These are phyloP conservation scores for Climacium dendroides DNA, from an alignment of 225 moss, liverwort and hornwort species.

Conservation along the genomic window DNA sequence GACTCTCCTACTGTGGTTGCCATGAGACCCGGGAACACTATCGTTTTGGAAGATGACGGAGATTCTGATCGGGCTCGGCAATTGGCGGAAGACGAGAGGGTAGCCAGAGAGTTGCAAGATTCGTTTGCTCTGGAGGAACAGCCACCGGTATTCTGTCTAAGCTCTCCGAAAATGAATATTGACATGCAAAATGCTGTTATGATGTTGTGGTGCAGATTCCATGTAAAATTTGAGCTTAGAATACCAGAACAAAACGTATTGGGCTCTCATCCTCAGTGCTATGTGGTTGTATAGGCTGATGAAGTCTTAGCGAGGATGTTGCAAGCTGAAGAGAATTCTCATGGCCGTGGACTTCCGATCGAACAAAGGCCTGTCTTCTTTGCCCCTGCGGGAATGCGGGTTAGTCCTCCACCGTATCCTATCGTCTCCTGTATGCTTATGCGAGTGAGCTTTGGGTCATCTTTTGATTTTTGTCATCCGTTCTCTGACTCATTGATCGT, in stretches of 20 bases:
- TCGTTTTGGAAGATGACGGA: conserved; percentile 41
- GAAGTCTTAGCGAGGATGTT: conserved; percentile 52
- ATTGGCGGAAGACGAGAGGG: conserved; percentile 60
- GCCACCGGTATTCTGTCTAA: conserved; percentile 27
- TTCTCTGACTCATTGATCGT: background rate
- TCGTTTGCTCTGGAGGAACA: conserved; percentile 34
- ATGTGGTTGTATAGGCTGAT: conserved; percentile 34
- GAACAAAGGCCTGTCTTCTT: conserved; percentile 24
- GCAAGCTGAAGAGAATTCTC: conserved; percentile 63
- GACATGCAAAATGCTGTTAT: background rate
- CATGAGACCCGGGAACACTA: conserved; percentile 1
- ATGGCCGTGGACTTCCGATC: conserved; percentile 20
- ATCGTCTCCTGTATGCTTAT: background rate
- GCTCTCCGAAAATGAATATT: background rate
- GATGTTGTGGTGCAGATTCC: background rate
- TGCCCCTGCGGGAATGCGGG: conserved; percentile 21
- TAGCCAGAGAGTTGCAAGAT: conserved; percentile 60
- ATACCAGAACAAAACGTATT: background rate
- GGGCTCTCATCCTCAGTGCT: background rate
- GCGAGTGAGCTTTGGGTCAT: background rate
- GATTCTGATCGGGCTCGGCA: conserved; percentile 37
- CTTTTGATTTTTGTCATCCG: background rate
- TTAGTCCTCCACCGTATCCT: conserved; percentile 1
- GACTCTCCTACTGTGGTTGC: conserved; percentile 4
- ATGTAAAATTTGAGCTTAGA: background rate